Base-by-base conservation (phyloP, 2,329 filamentous ascomycete genomes). In the Plenodomus biglobosus region DNA sequence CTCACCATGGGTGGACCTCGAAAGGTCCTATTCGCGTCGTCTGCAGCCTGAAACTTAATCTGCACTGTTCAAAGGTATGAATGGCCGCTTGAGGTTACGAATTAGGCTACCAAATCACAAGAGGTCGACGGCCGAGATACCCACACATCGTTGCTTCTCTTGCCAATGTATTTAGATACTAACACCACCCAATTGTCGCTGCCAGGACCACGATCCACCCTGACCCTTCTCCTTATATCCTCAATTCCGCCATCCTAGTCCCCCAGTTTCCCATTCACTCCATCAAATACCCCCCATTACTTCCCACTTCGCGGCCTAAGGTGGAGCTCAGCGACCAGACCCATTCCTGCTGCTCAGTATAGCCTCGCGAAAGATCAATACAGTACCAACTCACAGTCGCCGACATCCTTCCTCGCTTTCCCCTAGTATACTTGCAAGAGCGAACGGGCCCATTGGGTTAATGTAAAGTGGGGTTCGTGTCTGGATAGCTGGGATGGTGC, bases 311-410 rank as follows among this genome's bases (percentile, higher is more conserved):
- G 76, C 76, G 75, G 71, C 71, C 66, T 64, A 70, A 77, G 76
- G 77, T 79, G 75, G 77, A 78, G 77, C 75, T 74, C 71, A 73
- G 74, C 59, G 75, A 77, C 73, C 70, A 77, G 75, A 68, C 62
- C 66, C 71, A 76, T 77, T 76, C 76, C 76, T 76, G 71, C 62
- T 75, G 76, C 76, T 79, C 77, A 78, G 77, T 79, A 79, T 77
- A 70, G 73, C 71, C 74, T 73, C 72, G 76, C 76, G 76, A 73
- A 62, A 79, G 30, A 78, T 70, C 61, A 70, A 78, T 60, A n/a
- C 44, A 58, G 55, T 45, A 42, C 41, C 44, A 24, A 22, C 36
- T 39, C 42, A 40, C 56, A 56, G 62, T 66, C 63, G 65, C 67
- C 65, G 61, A 57, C 56, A 41, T 42, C 19, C 27, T 19, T 24